phyloP scores from a whole-genome alignment of 441 rosid genomes.

The Mallotus repandus region DNA sequence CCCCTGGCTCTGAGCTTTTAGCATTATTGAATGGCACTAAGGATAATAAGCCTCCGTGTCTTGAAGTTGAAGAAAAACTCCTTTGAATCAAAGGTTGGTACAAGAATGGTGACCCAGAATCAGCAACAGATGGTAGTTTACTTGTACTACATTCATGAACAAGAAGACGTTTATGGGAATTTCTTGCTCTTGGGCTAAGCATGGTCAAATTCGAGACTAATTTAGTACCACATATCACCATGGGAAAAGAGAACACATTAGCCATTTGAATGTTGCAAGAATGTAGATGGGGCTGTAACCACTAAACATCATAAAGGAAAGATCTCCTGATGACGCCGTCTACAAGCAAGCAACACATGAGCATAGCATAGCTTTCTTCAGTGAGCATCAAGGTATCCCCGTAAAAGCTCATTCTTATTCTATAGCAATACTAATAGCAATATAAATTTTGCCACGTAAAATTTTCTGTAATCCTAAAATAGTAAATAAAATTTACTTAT shows the following conservation, averaged over 20 bases:
- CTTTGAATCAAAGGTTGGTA: conserved; percentile 9
- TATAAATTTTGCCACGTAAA: too few species aligned
- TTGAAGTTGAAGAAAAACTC: conserved; percentile 7
- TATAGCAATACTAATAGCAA: too few species aligned
- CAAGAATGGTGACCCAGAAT: not conserved
- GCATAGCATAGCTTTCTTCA: not conserved
- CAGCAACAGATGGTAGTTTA: not conserved
- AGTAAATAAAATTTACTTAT: too few species aligned
- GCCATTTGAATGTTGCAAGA: conserved; percentile 27
- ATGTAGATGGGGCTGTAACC: not conserved
- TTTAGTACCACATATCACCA: conserved; percentile 4
- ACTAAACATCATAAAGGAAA: not conserved
- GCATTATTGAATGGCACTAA: conserved; percentile 12
- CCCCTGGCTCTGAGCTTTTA: conserved; percentile 22
- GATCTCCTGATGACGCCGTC: not conserved
- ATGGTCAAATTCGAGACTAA: conserved; percentile 3
- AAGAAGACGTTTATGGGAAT: conserved; percentile 5
- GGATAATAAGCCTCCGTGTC: not conserved
- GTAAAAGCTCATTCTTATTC: not conserved
- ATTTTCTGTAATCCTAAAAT: too few species aligned
- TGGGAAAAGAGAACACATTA: conserved; percentile 18
- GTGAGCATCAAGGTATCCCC: not conserved
- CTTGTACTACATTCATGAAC: too few species aligned
- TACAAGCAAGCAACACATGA: not conserved
- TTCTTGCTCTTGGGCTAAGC: conserved; percentile 1